Conservation (phyloP, 768 basidiomycete species). For the Lactarius sp. region DNA sequence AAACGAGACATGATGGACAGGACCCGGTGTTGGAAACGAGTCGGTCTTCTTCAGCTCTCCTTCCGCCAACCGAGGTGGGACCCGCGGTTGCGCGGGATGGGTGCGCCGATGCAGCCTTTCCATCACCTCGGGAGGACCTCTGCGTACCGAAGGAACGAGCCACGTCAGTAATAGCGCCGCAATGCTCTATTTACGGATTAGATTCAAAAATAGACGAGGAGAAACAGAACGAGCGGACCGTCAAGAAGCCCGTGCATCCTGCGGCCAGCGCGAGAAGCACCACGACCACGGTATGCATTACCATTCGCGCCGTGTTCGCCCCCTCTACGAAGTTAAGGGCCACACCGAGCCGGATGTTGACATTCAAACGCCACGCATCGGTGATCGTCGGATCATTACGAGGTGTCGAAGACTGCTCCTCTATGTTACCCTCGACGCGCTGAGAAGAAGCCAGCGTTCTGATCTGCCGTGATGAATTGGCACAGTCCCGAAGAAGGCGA, state of each 20-base stretch:
- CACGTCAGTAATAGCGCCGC: constrained; percentile 13
- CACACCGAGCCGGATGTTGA: constrained; percentile 20
- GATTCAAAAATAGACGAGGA: too few species aligned
- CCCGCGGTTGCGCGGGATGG: not conserved
- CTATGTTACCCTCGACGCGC: not conserved
- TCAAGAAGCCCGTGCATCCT: constrained; percentile 21
- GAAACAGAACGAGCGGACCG: constrained; percentile 8
- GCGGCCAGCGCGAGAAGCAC: constrained; percentile 2
- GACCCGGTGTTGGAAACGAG: constrained; percentile 1
- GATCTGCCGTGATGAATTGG: constrained; percentile 4
- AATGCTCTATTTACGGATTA: constrained; percentile 14
- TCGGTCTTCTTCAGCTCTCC: not conserved
- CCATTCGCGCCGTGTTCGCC: constrained; percentile 1
- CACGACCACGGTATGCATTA: not conserved
- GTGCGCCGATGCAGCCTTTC: not conserved
- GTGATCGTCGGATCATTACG: not conserved
- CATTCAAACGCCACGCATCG: constrained; percentile 13
- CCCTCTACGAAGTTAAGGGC: constrained; percentile 13
- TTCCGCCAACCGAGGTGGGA: not conserved
- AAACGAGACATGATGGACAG: constrained; percentile 20
- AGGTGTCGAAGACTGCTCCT: constrained; percentile 8
- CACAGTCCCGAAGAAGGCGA: not conserved
- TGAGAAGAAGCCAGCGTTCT: constrained; percentile 16
- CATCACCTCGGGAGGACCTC: not conserved
- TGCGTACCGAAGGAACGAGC: constrained; percentile 15